These are phyloP conservation scores for Colletotrichum gloeosporioides DNA, from an alignment of 2,329 filamentous ascomycete species.

Conservation along the genomic window DNA sequence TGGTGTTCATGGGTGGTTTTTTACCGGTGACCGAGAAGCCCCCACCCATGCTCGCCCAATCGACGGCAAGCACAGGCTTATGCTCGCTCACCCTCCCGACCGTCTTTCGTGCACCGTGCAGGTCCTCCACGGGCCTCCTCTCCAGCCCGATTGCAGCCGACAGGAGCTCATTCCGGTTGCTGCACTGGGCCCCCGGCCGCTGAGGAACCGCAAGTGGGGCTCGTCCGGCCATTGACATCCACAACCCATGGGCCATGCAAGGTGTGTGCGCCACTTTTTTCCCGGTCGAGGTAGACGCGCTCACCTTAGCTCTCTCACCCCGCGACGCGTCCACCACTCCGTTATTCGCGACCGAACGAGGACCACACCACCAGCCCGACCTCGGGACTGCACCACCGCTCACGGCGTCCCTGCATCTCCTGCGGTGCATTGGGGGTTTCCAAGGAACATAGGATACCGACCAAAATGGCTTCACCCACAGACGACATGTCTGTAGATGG, in stretches of 20 bases:
- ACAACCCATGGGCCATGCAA: not conserved
- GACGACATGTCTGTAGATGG: conserved; percentile 24
- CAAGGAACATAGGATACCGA: not conserved
- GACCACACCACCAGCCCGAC: not conserved
- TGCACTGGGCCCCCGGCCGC: not conserved
- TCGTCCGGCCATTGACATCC: not conserved
- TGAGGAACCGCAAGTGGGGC: not conserved
- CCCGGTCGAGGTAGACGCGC: conserved; percentile 2
- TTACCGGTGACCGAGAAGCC: not conserved
- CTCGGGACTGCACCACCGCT: not conserved
- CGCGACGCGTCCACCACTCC: conserved; percentile 12
- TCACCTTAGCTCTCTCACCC: not conserved
- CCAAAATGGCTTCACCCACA: not conserved
- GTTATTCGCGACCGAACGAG: not conserved
- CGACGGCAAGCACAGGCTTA: not conserved
- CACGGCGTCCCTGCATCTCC: not conserved
- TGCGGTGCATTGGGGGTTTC: not conserved
- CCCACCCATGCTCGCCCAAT: not conserved
- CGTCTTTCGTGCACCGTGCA: not conserved
- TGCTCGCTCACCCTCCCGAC: not conserved
- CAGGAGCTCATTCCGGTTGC: not conserved
- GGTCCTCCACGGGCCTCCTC: not conserved
- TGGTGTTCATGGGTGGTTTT: not conserved
- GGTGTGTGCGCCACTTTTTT: conserved; percentile 1
- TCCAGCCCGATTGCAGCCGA: not conserved